Percentiles rank a stretch among this genome's conserved stretches.
phyloP scores from a whole-genome alignment of 768 basidiomycete species.

The Kwoniella sp. region DNA sequence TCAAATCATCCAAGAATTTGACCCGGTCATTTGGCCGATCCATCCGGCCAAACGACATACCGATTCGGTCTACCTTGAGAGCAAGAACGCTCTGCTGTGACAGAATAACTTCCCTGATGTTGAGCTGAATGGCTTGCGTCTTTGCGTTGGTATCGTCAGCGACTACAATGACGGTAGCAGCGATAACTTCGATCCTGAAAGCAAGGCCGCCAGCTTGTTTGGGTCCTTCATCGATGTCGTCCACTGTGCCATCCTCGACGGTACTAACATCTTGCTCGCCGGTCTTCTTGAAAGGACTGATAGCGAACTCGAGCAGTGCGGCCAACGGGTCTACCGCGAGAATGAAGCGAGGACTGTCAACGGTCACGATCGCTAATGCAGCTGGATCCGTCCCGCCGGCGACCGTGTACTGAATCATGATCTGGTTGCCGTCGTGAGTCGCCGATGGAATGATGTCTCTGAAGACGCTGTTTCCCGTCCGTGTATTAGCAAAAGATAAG shows the following conservation, averaged over 20 bases:
- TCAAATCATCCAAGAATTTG: slow-evolving; percentile 87
- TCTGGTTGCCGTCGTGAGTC: slow-evolving; percentile 76
- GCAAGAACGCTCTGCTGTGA: slow-evolving; percentile 84
- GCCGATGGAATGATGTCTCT: slow-evolving; percentile 93
- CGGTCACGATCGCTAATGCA: slow-evolving; percentile 72
- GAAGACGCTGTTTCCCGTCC: slow-evolving; percentile 74
- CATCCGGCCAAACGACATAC: slow-evolving; percentile 93
- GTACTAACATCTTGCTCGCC: slow-evolving; percentile 9
- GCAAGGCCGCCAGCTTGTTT: slow-evolving; percentile 49
- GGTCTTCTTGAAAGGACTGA: slow-evolving; percentile 55
- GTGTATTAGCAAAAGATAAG: slow-evolving; percentile 84
- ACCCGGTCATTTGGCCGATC: slow-evolving; percentile 74
- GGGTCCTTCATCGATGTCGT: slow-evolving; percentile 16
- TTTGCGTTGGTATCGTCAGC: slow-evolving; percentile 74
- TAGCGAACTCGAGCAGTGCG: slow-evolving; percentile 79
- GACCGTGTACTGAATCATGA: slow-evolving; percentile 85
- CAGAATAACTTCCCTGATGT: slow-evolving; percentile 76
- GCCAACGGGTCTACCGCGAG: slow-evolving; percentile 89
- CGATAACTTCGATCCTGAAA: slow-evolving; percentile 81
- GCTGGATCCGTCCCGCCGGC: slow-evolving; percentile 60
- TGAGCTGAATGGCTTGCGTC: slow-evolving; percentile 79
- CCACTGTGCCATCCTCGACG: slow-evolving; percentile 16
- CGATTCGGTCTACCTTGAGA: slow-evolving; percentile 70
- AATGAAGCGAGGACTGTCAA: slow-evolving; percentile 89
- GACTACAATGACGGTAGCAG: slow-evolving; percentile 79